Percentiles rank a stretch among this genome's conserved stretches.
These are phyloP conservation scores for Dioszegia aurantiaca DNA, from an alignment of 768 basidiomycete species.

Conservation along the genomic window DNA sequence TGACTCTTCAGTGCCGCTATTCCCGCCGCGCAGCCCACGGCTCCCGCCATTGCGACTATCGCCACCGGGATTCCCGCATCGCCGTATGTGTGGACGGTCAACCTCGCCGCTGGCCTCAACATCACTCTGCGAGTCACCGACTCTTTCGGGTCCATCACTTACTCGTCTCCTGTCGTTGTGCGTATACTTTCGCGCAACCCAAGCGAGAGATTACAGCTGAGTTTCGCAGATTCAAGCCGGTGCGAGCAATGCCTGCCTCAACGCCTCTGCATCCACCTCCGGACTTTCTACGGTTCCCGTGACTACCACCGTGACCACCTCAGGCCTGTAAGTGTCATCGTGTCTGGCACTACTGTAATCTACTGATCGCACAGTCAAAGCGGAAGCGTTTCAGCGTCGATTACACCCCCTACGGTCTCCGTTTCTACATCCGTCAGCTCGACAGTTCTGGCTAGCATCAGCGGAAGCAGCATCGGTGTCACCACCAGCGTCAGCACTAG, in stretches of 20 bases:
- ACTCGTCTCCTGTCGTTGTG: constrained; percentile 41
- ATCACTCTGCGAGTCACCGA: constrained; percentile 67
- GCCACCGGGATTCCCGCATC: constrained; percentile 12
- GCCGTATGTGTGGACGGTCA: constrained; percentile 46
- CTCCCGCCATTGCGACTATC: constrained; percentile 38
- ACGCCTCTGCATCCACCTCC: constrained; percentile 29
- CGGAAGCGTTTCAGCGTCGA: constrained; percentile 8
- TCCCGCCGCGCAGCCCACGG: constrained; percentile 41
- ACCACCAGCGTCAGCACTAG: constrained; percentile 18
- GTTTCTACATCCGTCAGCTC: constrained; percentile 23
- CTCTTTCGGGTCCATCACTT: constrained; percentile 56
- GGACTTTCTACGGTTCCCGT: constrained; percentile 27
- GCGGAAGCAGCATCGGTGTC: constrained; percentile 10
- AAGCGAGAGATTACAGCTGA: neutral
- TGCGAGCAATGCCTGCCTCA: constrained; percentile 38
- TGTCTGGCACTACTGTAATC: neutral
- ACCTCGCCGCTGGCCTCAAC: constrained; percentile 54
- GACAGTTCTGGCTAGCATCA: neutral
- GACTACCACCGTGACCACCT: constrained; percentile 31
- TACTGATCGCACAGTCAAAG: constrained; percentile 5
- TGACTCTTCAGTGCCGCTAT: constrained; percentile 53
- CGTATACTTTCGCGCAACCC: neutral
- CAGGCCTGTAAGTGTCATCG: constrained; percentile 7
- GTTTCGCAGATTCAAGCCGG: constrained; percentile 38
- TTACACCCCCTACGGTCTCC: constrained; percentile 21